Evolutionary conservation across 73 alveolate genomes (phyloP).

Genomic region (Urostyla sp.): DNA sequence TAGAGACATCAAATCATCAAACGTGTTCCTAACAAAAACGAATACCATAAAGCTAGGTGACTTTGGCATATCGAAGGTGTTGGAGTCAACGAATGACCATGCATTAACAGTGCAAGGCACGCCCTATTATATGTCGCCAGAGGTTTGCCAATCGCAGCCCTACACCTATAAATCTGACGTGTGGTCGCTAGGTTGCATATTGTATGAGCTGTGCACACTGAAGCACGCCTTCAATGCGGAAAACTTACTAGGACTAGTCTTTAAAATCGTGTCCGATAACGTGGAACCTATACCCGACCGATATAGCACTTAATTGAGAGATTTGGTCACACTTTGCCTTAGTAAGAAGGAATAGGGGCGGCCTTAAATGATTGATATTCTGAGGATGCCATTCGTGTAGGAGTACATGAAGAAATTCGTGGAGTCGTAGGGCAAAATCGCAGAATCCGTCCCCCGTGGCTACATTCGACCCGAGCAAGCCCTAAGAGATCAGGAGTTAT

Average conservation of each 20-base stretch:
- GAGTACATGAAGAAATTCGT: constrained; percentile 68
- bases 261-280: constrained; percentile 85
- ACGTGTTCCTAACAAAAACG: constrained; percentile 69
- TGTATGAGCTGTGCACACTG: constrained; percentile 96
- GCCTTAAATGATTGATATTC: constrained; percentile 80
- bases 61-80: constrained; percentile 76
- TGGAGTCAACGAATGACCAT: constrained; percentile 64
- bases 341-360: constrained; percentile 77
- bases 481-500: neutral
- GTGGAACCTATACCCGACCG: constrained; percentile 85
- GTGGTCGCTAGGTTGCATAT: constrained; percentile 99
- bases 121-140: constrained; percentile 84
- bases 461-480: neutral
- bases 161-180: constrained; percentile 96
- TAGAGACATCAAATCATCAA: constrained; percentile 75
- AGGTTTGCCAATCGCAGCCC: constrained; percentile 96
- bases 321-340: constrained; percentile 71
- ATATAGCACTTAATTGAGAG: constrained; percentile 84
- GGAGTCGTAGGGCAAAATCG: constrained; percentile 57
- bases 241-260: constrained; percentile 88
- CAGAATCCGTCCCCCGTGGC: neutral
- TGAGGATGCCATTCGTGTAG: constrained; percentile 77
- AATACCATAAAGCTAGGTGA: constrained; percentile 79
- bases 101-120: constrained; percentile 82
- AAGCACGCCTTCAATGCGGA: constrained; percentile 96